Evolutionary conservation across 164 flowering plant genomes (phyloP), one percentile per base, ranked within the genome.

Genomic region (Dillenia turbinata): DNA sequence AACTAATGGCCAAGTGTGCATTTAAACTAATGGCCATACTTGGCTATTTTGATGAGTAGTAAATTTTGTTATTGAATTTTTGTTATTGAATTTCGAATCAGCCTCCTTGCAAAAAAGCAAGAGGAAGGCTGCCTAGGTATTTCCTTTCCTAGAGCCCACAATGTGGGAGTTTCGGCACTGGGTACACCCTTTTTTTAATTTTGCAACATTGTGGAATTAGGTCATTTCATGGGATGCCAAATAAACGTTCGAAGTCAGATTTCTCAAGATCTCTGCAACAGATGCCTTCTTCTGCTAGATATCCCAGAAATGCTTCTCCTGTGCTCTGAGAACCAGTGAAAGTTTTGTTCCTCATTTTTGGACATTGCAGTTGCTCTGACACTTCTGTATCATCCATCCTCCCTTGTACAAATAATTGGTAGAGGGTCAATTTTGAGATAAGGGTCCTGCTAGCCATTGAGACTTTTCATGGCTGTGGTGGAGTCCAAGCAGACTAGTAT

Each of bases 241-340:
- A 44, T 69, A 92, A 89, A 77, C 87, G 89, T 44, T 59, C 74
- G 51, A 92, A 88, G 77, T 79, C 75, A 57, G 96, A 92, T 9
- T 82, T 68, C 48, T 63, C 83, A 22, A 75, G 82, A 63, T 66
- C 58, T 68, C 12, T 82, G 71, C 90, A 81, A 66, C 84, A 85
- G 62, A 64, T 82, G 69, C 83, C 89, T 46, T 75, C 89, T 44
- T 73, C 89, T 47, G 75, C 74, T 8, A 81, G 92, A 86, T 87
- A 79, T 70, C 60, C 86, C n/a, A 82, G 70, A 59, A 86, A 82
- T 69, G 77, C 79, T 12, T 72, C 85, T 61, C 79, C 81, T 24
- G 83, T 83, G 26, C 87, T 87, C 26, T 88, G 83, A 85, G 40
- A 61, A 52, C 46, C 43, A 49, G 54, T 22, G 24, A 52, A 59